Evolutionary conservation across 768 basidiomycete genomes (phyloP).

Genomic region (Epithele typhae): DNA sequence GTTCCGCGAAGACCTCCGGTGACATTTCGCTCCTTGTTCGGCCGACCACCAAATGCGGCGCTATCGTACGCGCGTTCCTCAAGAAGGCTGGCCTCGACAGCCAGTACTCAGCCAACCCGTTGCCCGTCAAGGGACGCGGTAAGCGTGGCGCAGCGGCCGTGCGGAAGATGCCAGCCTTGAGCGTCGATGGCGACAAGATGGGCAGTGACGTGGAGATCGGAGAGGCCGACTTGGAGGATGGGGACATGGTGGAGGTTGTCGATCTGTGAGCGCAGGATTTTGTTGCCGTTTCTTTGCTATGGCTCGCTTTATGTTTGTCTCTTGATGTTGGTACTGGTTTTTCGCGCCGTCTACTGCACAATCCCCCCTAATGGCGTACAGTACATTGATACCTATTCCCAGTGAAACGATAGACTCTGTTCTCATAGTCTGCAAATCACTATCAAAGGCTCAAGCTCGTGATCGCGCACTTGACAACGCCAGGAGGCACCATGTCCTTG

Average conservation of each 20-base stretch:
- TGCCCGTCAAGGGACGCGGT: constrained; percentile 30
- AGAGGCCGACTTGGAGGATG: constrained; percentile 71
- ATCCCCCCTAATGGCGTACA: no score
- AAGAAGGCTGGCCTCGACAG: constrained; percentile 60
- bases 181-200: constrained; percentile 71
- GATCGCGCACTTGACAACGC: no score
- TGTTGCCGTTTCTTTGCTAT: neutral
- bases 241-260: constrained; percentile 73
- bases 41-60: constrained; percentile 69
- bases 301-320: no score
- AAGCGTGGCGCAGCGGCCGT: constrained; percentile 23
- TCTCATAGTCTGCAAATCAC: no score
- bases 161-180: constrained; percentile 43
- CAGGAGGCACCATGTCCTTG: no score
- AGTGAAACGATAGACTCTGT: no score
- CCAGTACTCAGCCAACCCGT: constrained; percentile 35
- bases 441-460: no score
- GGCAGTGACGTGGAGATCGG: constrained; percentile 56
- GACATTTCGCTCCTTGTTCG: constrained; percentile 66
- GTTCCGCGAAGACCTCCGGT: constrained; percentile 52
- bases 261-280: constrained; percentile 37
- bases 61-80: constrained; percentile 72
- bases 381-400: no score
- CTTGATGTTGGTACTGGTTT: no score
- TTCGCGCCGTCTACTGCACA: no score